These are phyloP conservation scores for Lachancea lanzarotensis DNA, from an alignment of 805 yeast genomes.

Conservation along the genomic window DNA sequence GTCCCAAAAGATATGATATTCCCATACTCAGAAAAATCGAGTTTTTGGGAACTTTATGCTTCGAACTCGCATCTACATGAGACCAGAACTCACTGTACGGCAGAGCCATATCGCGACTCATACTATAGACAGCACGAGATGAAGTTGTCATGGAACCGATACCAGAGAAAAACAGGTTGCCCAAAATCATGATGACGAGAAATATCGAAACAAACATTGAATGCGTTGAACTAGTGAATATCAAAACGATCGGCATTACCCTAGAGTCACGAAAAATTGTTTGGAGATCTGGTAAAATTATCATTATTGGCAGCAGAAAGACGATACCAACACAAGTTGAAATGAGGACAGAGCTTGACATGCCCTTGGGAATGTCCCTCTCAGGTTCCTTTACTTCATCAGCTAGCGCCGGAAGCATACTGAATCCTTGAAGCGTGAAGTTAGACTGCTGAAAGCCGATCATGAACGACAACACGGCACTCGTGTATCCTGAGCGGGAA, in stretches of 20 bases:
- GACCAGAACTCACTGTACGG: conserved; percentile 63
- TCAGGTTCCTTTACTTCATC: conserved; percentile 79
- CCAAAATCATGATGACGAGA: conserved; percentile 57
- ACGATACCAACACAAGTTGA: conserved; percentile 65
- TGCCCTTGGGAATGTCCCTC: conserved; percentile 65
- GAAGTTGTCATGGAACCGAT: conserved; percentile 77
- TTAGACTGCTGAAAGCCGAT: conserved; percentile 75
- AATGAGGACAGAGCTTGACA: conserved; percentile 55
- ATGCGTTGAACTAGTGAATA: conserved; percentile 63
- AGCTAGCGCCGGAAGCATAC: conserved; percentile 72
- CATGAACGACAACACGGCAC: conserved; percentile 60
- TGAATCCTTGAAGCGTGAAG: conserved; percentile 76
- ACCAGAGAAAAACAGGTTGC: conserved; percentile 68
- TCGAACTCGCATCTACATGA: conserved; percentile 49
- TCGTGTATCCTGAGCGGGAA: conserved; percentile 64
- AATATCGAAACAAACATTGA: conserved; percentile 64
- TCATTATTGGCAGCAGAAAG: conserved; percentile 63
- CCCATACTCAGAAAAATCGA: conserved; percentile 60
- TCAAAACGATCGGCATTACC: conserved; percentile 71
- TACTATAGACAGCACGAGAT: conserved; percentile 73
- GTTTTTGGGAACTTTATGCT: conserved; percentile 60
- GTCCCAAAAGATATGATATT: conserved; percentile 53
- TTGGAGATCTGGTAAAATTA: conserved; percentile 62
- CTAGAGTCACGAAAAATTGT: conserved; percentile 52
- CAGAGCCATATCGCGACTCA: conserved; percentile 77